phyloP scores from a whole-genome alignment of 164 flowering plant species.

The Vitis rupestris region DNA sequence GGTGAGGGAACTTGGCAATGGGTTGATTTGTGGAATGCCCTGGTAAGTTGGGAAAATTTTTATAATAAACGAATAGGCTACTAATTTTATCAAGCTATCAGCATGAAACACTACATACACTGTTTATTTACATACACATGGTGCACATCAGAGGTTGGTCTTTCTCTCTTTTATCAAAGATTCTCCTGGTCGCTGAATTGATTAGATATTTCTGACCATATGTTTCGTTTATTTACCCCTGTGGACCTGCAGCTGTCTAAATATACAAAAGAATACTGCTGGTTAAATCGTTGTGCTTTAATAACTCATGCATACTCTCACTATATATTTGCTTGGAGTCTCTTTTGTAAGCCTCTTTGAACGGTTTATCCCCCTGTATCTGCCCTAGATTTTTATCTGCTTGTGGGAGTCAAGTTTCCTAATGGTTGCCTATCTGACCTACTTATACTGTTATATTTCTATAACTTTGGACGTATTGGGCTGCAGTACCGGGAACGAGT shows the following conservation, averaged over 20 bases:
- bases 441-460: not conserved
- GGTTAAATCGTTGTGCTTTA: not conserved
- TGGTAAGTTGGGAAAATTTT: slow-evolving; percentile 51
- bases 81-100: not conserved
- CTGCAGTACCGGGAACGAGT: slow-evolving; percentile 90
- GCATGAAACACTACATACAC: not conserved
- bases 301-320: too few relatives aligned
- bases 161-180: too few relatives aligned
- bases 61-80: not conserved
- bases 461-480: slow-evolving; percentile 5
- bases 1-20: slow-evolving; percentile 84
- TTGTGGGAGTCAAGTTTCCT: not conserved
- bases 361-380: not conserved
- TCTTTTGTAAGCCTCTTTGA: not conserved
- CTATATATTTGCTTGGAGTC: not conserved
- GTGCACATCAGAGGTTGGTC: too few relatives aligned
- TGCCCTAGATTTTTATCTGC: not conserved
- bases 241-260: not conserved
- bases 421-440: not conserved
- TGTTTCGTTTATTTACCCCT: too few relatives aligned
- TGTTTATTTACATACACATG: not conserved
- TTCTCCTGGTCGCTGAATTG: too few relatives aligned
- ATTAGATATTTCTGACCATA: too few relatives aligned
- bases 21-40: slow-evolving; percentile 94
- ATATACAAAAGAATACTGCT: not conserved